Conservation (phyloP, 2,329 filamentous ascomycete species). For the Colletotrichum paranaense region DNA sequence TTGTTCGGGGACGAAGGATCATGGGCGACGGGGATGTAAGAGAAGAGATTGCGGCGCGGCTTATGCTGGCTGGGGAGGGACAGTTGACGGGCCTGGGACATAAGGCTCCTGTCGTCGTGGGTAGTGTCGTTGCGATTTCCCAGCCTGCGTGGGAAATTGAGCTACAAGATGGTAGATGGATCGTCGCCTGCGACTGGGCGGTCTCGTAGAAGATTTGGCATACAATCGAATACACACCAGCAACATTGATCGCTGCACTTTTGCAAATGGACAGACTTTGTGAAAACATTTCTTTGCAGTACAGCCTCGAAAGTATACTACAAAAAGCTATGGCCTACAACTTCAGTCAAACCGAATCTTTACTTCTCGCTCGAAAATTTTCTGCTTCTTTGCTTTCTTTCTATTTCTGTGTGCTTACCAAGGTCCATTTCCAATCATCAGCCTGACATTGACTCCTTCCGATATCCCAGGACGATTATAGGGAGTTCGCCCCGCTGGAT, state of each 20-base stretch:
- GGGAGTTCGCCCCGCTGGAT: not conserved
- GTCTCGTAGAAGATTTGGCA: not conserved
- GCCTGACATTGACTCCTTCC: not conserved
- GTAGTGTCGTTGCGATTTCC: slow-evolving; percentile 47
- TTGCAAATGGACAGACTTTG: not conserved
- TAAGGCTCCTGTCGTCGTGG: slow-evolving; percentile 42
- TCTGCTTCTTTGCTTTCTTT: too few relatives aligned
- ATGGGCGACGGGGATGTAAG: not conserved
- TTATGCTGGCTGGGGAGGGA: slow-evolving; percentile 52
- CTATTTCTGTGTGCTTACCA: too few relatives aligned
- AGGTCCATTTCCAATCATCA: not conserved
- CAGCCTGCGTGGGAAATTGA: slow-evolving; percentile 52
- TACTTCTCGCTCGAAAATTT: too few relatives aligned
- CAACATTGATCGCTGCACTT: not conserved
- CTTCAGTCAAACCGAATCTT: not conserved
- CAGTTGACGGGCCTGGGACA: slow-evolving; percentile 48
- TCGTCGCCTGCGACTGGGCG: slow-evolving; percentile 52
- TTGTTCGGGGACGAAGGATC: slow-evolving; percentile 41
- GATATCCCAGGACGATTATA: too few relatives aligned
- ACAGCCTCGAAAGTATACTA: not conserved
- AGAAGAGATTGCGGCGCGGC: slow-evolving; percentile 34
- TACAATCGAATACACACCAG: not conserved
- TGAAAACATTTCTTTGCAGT: not conserved
- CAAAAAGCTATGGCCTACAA: too few relatives aligned
- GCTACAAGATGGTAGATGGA: slow-evolving; percentile 47